phyloP scores from a whole-genome alignment of 768 basidiomycete genomes.

The Hygrophoropsis aurantiaca region DNA sequence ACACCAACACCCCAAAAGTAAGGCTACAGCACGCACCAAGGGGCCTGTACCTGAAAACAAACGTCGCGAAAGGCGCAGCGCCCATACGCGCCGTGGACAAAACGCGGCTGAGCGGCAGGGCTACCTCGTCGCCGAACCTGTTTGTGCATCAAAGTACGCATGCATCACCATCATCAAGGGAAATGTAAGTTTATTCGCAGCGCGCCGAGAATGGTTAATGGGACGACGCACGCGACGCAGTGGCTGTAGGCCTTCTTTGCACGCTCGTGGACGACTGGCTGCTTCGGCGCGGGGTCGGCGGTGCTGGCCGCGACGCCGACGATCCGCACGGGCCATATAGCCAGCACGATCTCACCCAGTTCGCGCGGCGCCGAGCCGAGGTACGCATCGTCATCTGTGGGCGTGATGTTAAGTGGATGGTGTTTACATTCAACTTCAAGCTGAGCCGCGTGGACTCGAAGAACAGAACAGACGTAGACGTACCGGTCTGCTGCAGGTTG shows the following conservation, averaged over 20 bases:
- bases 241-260: constrained; percentile 31
- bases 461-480: too few species aligned
- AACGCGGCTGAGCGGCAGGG: neutral
- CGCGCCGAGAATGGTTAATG: neutral
- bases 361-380: constrained; percentile 5
- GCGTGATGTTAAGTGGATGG: too few species aligned
- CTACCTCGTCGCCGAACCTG: constrained; percentile 24
- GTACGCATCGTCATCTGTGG: constrained; percentile 8
- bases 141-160: neutral
- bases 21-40: constrained; percentile 1
- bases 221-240: constrained; percentile 22
- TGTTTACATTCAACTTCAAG: too few species aligned
- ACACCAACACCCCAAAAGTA: too few species aligned
- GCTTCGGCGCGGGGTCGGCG: neutral
- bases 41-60: constrained; percentile 28
- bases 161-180: neutral
- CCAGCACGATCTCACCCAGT: constrained; percentile 7
- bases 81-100: constrained; percentile 9
- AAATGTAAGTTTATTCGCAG: neutral
- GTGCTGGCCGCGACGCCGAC: neutral
- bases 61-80: constrained; percentile 20
- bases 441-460: too few species aligned
- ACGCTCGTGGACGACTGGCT: constrained; percentile 23
- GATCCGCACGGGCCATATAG: constrained; percentile 4
- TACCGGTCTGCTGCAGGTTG: constrained; percentile 8